A percentile compares a stretch with the other conserved stretches of the same genome.
Conservation (phyloP, 192 early-diverging fungal species). For the Coemansia interrupta region DNA sequence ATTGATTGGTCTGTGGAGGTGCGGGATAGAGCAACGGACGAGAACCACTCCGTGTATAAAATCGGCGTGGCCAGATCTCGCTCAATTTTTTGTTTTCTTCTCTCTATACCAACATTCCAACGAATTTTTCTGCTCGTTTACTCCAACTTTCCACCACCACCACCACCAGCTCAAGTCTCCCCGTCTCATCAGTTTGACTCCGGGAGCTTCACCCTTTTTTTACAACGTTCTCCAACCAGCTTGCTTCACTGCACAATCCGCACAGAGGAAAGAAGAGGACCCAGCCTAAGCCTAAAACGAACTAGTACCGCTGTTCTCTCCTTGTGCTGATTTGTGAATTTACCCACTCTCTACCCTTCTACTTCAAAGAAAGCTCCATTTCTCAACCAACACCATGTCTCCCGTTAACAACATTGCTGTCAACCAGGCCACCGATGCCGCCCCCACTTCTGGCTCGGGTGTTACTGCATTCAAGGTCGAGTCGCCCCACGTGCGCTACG, state of each 20-base stretch:
- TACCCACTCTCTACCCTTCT: conserved; percentile 10
- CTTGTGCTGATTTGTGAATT: conserved; percentile 29
- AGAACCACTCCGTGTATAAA: background rate
- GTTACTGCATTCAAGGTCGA: conserved; percentile 76
- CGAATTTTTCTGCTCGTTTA: conserved; percentile 10
- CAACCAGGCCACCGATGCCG: conserved; percentile 28
- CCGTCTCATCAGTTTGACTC: conserved; percentile 5
- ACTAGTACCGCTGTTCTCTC: conserved; percentile 34
- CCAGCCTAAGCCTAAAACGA: conserved; percentile 66
- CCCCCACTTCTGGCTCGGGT: conserved; percentile 26
- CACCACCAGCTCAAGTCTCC: conserved; percentile 4
- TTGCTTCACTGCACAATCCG: conserved; percentile 75
- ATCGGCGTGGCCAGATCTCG: conserved; percentile 8
- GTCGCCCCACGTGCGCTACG: conserved; percentile 86
- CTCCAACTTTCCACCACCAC: conserved; percentile 7
- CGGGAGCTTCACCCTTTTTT: conserved; percentile 10
- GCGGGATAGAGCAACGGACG: background rate
- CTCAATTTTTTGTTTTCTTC: conserved; percentile 3
- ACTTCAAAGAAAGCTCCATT: conserved; percentile 14
- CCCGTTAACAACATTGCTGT: conserved; percentile 32
- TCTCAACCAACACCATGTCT: conserved; percentile 36
- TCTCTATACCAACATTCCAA: conserved; percentile 3
- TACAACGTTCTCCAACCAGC: conserved; percentile 72
- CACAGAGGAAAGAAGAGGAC: conserved; percentile 73
- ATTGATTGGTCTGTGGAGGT: conserved; percentile 30